Percentiles rank a stretch among this genome's conserved stretches.
These are phyloP conservation scores for Phaeomoniella chlamydospora DNA, from an alignment of 2,329 filamentous ascomycete genomes.

Conservation along the genomic window DNA sequence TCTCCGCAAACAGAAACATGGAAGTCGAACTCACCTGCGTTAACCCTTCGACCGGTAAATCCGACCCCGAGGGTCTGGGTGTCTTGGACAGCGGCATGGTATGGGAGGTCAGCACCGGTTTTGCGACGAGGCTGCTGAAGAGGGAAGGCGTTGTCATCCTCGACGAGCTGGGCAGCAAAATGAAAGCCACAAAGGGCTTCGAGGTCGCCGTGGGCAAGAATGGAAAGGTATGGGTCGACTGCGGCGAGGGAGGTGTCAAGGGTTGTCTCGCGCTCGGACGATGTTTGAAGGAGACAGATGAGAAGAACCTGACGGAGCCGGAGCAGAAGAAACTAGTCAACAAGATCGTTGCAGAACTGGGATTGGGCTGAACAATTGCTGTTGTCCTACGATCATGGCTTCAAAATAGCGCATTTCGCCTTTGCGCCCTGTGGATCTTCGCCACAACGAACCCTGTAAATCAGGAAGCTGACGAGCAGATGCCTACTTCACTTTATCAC, in stretches of 20 bases:
- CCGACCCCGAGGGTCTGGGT: slow-evolving; percentile 75
- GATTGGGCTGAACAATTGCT: slow-evolving; percentile 8
- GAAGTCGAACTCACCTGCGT: slow-evolving; percentile 87
- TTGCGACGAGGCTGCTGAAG: slow-evolving; percentile 65
- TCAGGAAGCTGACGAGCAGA: no score
- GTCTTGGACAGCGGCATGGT: slow-evolving; percentile 76
- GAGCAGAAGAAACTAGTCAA: slow-evolving; percentile 32
- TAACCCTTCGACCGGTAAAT: slow-evolving; percentile 70
- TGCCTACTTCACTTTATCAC: no score
- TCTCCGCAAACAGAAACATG: slow-evolving; percentile 64
- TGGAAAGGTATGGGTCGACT: slow-evolving; percentile 83
- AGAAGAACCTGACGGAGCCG: slow-evolving; percentile 28
- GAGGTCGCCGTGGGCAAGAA: slow-evolving; percentile 91
- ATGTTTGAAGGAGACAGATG: slow-evolving; percentile 65
- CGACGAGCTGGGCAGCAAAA: slow-evolving; percentile 65
- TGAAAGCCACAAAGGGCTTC: slow-evolving; percentile 50
- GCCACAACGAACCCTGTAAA: no score
- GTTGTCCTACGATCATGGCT: no score
- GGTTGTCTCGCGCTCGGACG: slow-evolving; percentile 65
- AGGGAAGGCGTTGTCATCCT: slow-evolving; percentile 55
- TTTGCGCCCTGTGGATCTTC: no score
- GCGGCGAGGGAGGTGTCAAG: slow-evolving; percentile 48
- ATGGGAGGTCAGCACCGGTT: slow-evolving; percentile 62
- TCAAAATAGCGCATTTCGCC: no score
- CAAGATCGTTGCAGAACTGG: slow-evolving; percentile 25